phyloP scores from a whole-genome alignment of 208 protist species.

The Trypanosoma avium region DNA sequence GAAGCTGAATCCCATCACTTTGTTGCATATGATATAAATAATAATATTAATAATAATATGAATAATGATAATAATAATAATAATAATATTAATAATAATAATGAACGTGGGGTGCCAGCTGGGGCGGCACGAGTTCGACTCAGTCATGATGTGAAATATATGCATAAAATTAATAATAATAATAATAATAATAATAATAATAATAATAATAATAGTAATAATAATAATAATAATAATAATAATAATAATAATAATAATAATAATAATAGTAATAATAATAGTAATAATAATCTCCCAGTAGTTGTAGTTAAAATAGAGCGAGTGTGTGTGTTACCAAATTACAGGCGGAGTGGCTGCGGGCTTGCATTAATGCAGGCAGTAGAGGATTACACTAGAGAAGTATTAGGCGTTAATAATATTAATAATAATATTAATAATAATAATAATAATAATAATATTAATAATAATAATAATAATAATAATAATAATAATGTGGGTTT shows the following conservation, averaged over 20 bases:
- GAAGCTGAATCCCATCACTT: conserved; percentile 45
- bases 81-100: neutral
- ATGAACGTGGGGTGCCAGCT: neutral
- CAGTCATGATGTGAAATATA: too few relatives aligned
- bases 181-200: too few relatives aligned
- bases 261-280: neutral
- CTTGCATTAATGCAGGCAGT: conserved; percentile 33
- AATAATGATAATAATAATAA: neutral
- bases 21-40: conserved; percentile 31
- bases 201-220: neutral
- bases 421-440: too few relatives aligned
- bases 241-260: neutral
- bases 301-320: conserved; percentile 38
- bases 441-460: too few relatives aligned
- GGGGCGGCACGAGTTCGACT: conserved; percentile 1
- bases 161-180: too few relatives aligned
- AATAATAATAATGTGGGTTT: too few relatives aligned
- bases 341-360: conserved; percentile 34
- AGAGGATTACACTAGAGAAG: conserved; percentile 36
- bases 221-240: neutral
- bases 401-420: conserved; percentile 37
- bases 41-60: neutral
- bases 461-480: too few relatives aligned
- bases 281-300: neutral
- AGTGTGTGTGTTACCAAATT: conserved; percentile 35